Conservation (phyloP, 805 yeast genomes). For the Barnettozyma californica region DNA sequence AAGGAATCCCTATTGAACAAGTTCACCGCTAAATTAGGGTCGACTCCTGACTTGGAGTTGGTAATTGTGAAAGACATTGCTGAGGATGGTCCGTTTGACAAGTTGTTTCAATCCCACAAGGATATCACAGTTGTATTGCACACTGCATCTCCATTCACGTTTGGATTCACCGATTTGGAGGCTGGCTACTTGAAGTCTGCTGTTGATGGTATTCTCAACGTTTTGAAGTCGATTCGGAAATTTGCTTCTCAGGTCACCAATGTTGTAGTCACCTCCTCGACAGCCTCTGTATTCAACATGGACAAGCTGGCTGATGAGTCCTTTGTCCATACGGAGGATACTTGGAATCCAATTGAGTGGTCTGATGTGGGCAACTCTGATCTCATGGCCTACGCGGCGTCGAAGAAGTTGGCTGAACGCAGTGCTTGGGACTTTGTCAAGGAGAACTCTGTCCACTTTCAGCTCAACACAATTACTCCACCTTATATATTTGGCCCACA, state of each 20-base stretch:
- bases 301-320: slow-evolving; percentile 33
- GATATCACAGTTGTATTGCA: slow-evolving; percentile 49
- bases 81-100: slow-evolving; percentile 33
- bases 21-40: slow-evolving; percentile 20
- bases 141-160: slow-evolving; percentile 53
- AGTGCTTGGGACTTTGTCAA: slow-evolving; percentile 49
- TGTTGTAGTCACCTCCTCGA: slow-evolving; percentile 48
- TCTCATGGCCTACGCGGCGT: slow-evolving; percentile 42
- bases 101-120: slow-evolving; percentile 35
- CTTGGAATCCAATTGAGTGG: slow-evolving; percentile 47
- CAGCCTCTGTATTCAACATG: slow-evolving; percentile 35
- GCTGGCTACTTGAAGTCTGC: slow-evolving; percentile 49
- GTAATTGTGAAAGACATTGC: slow-evolving; percentile 42
- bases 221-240: slow-evolving; percentile 39
- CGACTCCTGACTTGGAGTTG: slow-evolving; percentile 35
- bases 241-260: slow-evolving; percentile 35
- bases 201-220: slow-evolving; percentile 43
- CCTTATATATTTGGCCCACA: slow-evolving; percentile 54
- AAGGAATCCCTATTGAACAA: slow-evolving; percentile 18
- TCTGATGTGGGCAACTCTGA: slow-evolving; percentile 25
- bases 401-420: slow-evolving; percentile 52
- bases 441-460: slow-evolving; percentile 30
- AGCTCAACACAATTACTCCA: slow-evolving; percentile 49
- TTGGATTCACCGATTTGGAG: slow-evolving; percentile 34
- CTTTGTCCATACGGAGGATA: too few species aligned